Evolutionary conservation across 1,139 yeast genomes (phyloP).

Genomic region (Saccharomyces hybrid): DNA sequence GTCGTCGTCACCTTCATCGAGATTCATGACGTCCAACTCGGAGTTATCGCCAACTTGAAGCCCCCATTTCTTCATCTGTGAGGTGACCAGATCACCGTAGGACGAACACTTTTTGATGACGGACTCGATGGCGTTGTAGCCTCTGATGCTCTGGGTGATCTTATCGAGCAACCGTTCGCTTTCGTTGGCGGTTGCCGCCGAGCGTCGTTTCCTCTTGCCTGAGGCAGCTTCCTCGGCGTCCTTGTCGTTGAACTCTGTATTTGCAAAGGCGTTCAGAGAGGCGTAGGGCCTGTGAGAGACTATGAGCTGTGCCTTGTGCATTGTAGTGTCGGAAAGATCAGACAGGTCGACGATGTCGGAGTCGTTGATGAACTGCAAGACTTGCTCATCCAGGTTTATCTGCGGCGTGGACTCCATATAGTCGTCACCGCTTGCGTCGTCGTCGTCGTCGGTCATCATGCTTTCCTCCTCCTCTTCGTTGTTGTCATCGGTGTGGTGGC

Average conservation of each 20-base stretch:
- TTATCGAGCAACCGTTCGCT: slow-evolving; percentile 75
- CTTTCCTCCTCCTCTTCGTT: slow-evolving; percentile 30
- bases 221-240: slow-evolving; percentile 18
- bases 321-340: slow-evolving; percentile 68
- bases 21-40: slow-evolving; percentile 30
- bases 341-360: slow-evolving; percentile 69
- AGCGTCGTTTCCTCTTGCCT: slow-evolving; percentile 28
- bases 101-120: slow-evolving; percentile 75
- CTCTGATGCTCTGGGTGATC: slow-evolving; percentile 61
- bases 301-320: slow-evolving; percentile 57
- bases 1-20: slow-evolving; percentile 30
- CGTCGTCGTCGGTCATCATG: slow-evolving; percentile 26
- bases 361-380: slow-evolving; percentile 68
- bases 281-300: slow-evolving; percentile 66
- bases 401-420: slow-evolving; percentile 36
- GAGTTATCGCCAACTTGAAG: slow-evolving; percentile 49
- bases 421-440: slow-evolving; percentile 32
- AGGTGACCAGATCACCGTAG: slow-evolving; percentile 62
- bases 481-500: slow-evolving; percentile 13
- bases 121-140: slow-evolving; percentile 90
- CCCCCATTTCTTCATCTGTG: slow-evolving; percentile 82
- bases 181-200: slow-evolving; percentile 46
- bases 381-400: slow-evolving; percentile 53
- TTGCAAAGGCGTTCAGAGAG: slow-evolving; percentile 41
- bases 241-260: slow-evolving; percentile 40